Percentiles rank a stretch among this genome's conserved stretches.
Evolutionary conservation across 331 rosid genomes (phyloP).

Genomic region (Acacia pycnantha): DNA sequence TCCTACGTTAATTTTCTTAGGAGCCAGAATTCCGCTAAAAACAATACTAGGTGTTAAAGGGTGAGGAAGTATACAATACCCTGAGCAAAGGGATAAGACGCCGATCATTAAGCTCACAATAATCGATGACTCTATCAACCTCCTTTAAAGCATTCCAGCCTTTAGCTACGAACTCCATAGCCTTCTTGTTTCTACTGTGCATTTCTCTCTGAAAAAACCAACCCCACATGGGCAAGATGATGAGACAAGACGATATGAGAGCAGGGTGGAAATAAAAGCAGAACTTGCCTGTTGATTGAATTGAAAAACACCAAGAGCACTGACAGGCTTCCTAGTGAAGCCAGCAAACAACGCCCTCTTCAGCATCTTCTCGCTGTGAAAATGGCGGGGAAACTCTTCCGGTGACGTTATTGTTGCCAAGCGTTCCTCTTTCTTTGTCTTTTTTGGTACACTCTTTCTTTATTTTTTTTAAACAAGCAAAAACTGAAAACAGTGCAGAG

Average conservation of each 20-base stretch:
- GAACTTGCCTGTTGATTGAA: conserved; percentile 55
- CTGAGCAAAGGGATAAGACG: conserved; percentile 83
- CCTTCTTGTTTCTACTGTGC: conserved; percentile 86
- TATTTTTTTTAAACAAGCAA: too few relatives aligned
- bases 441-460: too few relatives aligned
- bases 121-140: conserved; percentile 90
- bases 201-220: conserved; percentile 53
- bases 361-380: conserved; percentile 31
- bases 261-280: background rate
- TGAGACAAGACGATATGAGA: background rate
- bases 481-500: too few relatives aligned
- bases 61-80: conserved; percentile 31
- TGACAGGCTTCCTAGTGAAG: conserved; percentile 29
- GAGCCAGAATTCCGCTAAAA: background rate
- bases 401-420: background rate
- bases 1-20: background rate
- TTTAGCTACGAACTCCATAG: conserved; percentile 79
- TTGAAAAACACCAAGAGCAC: conserved; percentile 32
- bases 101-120: conserved; percentile 70
- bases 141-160: conserved; percentile 88
- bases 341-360: conserved; percentile 36
- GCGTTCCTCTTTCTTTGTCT: too few relatives aligned
- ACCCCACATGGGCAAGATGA: background rate
- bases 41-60: background rate
- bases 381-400: background rate